These are phyloP conservation scores for Eucalyptus regnans DNA, from an alignment of 345 rosid species.

Conservation along the genomic window DNA sequence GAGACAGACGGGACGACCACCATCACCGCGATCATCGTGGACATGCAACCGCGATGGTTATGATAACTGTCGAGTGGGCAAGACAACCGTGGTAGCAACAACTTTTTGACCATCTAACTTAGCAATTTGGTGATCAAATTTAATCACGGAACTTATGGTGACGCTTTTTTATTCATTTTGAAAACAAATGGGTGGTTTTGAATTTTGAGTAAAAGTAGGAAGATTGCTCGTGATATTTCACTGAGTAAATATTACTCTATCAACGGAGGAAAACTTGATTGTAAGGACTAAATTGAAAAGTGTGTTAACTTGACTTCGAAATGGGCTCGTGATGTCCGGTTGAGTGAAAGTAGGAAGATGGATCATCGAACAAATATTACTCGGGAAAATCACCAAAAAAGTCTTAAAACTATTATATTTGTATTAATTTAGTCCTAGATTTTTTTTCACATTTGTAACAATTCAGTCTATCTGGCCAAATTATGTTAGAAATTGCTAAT, in stretches of 20 bases:
- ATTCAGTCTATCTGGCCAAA: fast-evolving
- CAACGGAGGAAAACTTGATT: no score
- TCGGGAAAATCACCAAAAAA: fast-evolving
- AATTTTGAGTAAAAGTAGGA: background rate
- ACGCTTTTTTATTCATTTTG: no score
- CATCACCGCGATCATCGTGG: no score
- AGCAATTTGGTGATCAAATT: background rate
- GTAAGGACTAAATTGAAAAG: background rate
- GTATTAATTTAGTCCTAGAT: fast-evolving
- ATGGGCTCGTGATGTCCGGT: no score
- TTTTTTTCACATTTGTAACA: fast-evolving
- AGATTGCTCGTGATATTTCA: background rate
- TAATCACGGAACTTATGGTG: no score
- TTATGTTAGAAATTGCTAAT: fast-evolving
- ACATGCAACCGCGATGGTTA: background rate
- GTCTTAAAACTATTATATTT: no score
- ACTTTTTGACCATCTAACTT: background rate
- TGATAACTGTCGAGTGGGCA: background rate
- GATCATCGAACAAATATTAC: no score
- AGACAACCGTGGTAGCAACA: fast-evolving
- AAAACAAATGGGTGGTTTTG: fast-evolving
- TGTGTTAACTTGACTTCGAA: no score
- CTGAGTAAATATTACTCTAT: background rate
- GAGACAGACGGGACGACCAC: no score
- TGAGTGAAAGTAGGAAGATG: no score